Conservation (phyloP, 805 yeast genomes). For the Cyberlindnera mississippiensis region DNA sequence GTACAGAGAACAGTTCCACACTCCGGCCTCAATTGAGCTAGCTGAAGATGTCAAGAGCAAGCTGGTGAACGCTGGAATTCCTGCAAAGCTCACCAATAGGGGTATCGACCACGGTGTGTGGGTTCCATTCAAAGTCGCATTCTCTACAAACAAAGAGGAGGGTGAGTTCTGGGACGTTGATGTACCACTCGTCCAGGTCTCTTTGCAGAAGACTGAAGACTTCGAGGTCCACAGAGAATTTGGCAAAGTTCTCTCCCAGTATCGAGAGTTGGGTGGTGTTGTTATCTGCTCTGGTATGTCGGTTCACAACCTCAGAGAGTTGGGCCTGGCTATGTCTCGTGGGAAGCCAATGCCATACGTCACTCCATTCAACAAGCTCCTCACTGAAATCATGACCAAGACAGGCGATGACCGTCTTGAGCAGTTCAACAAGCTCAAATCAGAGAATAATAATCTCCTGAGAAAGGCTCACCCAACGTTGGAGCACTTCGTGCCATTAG, state of each 20-base stretch:
- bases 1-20: conserved; percentile 60
- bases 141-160: conserved; percentile 35
- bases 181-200: conserved; percentile 40
- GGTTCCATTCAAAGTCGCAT: conserved; percentile 76
- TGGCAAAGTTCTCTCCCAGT: conserved; percentile 50
- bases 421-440: conserved; percentile 35
- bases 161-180: conserved; percentile 28
- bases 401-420: conserved; percentile 32
- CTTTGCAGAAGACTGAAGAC: conserved; percentile 32
- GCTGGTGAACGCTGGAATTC: conserved; percentile 41
- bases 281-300: conserved; percentile 73
- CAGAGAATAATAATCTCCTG: conserved; percentile 32
- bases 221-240: conserved; percentile 47
- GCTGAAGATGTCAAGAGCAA: conserved; percentile 42
- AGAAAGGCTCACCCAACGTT: conserved; percentile 67
- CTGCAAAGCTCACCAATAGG: conserved; percentile 43
- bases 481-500: conserved; percentile 69
- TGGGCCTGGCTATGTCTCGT: conserved; percentile 31
- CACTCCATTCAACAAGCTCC: conserved; percentile 44
- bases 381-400: conserved; percentile 38
- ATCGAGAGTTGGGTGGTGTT: conserved; percentile 49
- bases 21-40: conserved; percentile 39
- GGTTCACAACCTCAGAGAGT: conserved; percentile 68
- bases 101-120: conserved; percentile 84
- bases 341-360: conserved; percentile 43